These are phyloP conservation scores for Aquilaria malaccensis DNA, from an alignment of 345 rosid genomes.

Conservation along the genomic window DNA sequence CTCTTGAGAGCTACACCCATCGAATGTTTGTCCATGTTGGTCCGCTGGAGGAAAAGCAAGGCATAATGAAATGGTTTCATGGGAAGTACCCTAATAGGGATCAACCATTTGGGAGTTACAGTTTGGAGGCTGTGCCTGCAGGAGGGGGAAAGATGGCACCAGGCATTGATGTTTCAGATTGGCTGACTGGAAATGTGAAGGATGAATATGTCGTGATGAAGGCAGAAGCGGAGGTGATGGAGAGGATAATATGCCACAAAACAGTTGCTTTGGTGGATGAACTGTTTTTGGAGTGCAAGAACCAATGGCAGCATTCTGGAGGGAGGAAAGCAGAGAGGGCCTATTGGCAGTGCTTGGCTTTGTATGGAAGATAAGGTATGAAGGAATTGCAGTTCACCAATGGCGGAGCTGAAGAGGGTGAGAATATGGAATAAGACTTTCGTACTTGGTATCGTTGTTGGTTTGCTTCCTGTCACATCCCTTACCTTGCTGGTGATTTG, in stretches of 20 bases:
- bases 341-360: constrained; percentile 44
- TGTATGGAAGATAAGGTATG: constrained; percentile 36
- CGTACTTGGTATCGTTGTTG: background rate
- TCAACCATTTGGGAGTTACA: constrained; percentile 25
- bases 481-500: background rate
- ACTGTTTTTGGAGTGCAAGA: constrained; percentile 35
- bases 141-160: background rate
- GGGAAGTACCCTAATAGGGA: constrained; percentile 28
- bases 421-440: background rate
- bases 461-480: background rate
- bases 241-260: constrained; percentile 23
- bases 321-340: constrained; percentile 25
- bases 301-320: constrained; percentile 20
- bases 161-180: constrained; percentile 17
- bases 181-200: constrained; percentile 26
- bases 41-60: constrained; percentile 11
- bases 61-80: constrained; percentile 24
- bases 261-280: constrained; percentile 31
- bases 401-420: constrained; percentile 28
- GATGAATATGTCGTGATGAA: constrained; percentile 44
- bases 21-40: constrained; percentile 27
- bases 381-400: constrained; percentile 42
- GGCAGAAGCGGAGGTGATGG: constrained; percentile 35
- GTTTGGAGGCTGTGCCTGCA: constrained; percentile 4
- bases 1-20: constrained; percentile 24